Conservation (phyloP, 2,329 filamentous ascomycete species). For the Aspergillus ruber region DNA sequence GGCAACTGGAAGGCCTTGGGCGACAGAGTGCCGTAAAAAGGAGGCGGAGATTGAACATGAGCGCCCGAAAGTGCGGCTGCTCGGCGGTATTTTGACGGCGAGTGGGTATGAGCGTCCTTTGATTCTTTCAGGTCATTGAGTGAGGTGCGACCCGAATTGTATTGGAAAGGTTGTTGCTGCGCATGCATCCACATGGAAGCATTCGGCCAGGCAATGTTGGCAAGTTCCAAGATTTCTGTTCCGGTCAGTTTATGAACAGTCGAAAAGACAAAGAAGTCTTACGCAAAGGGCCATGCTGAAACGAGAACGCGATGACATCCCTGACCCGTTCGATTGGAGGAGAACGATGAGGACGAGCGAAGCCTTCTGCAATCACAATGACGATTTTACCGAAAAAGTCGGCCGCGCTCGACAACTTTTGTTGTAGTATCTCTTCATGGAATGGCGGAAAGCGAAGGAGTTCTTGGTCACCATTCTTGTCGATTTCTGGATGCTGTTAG, state of each 20-base stretch:
- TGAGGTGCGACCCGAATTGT: slow-evolving; percentile 17
- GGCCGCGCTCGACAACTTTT: slow-evolving; percentile 64
- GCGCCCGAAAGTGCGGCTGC: slow-evolving; percentile 1
- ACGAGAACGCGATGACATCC: slow-evolving; percentile 71
- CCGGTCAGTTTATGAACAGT: slow-evolving; percentile 8
- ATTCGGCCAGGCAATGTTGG: slow-evolving; percentile 75
- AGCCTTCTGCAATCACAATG: slow-evolving; percentile 67
- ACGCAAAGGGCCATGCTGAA: slow-evolving; percentile 78
- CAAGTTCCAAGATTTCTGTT: slow-evolving; percentile 64
- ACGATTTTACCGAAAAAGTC: slow-evolving; percentile 71
- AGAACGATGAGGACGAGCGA: slow-evolving; percentile 45
- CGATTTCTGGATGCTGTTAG: slow-evolving; percentile 29
- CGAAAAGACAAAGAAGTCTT: slow-evolving; percentile 16
- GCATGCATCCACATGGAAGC: slow-evolving; percentile 58
- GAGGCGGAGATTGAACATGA: not conserved
- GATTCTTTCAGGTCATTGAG: slow-evolving; percentile 37
- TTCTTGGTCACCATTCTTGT: slow-evolving; percentile 53
- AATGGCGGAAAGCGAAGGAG: slow-evolving; percentile 68
- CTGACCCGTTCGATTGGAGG: slow-evolving; percentile 60
- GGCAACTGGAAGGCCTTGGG: slow-evolving; percentile 26
- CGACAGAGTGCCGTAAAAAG: slow-evolving; percentile 21
- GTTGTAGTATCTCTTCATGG: slow-evolving; percentile 60
- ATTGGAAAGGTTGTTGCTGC: slow-evolving; percentile 31
- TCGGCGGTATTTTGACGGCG: slow-evolving; percentile 43
- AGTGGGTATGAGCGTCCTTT: slow-evolving; percentile 57